Conservation (phyloP, 352 stramenopile species). For the Globisporangium megalacanthum region DNA sequence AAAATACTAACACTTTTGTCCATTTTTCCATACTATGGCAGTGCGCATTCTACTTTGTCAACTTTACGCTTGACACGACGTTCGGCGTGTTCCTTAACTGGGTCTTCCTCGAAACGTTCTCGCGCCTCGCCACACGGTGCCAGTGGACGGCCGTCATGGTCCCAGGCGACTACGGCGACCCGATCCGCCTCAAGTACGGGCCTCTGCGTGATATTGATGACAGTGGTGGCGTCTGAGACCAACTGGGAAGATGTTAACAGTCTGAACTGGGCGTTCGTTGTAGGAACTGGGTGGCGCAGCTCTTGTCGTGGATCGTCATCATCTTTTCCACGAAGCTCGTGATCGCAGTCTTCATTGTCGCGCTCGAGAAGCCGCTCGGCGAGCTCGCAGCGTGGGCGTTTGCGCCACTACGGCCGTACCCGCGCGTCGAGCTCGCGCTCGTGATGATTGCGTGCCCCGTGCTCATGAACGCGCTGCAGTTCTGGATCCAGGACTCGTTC, state of each 20-base stretch:
- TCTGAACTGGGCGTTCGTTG: not conserved
- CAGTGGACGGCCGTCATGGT: constrained; percentile 54
- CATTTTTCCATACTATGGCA: constrained; percentile 9
- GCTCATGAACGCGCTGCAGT: constrained; percentile 87
- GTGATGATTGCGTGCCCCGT: constrained; percentile 88
- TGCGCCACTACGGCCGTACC: constrained; percentile 53
- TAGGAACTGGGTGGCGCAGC: constrained; percentile 64
- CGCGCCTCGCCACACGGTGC: constrained; percentile 46
- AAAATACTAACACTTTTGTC: not conserved
- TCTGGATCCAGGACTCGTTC: constrained; percentile 89
- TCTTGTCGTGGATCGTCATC: constrained; percentile 75
- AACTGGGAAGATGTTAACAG: not conserved
- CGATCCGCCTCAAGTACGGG: constrained; percentile 33
- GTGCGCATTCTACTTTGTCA: constrained; percentile 88
- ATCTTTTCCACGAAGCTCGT: constrained; percentile 78
- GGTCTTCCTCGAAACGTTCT: constrained; percentile 55
- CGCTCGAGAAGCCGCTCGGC: constrained; percentile 58
- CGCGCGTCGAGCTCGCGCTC: constrained; percentile 66
- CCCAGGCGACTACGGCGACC: constrained; percentile 77
- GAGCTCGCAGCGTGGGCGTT: constrained; percentile 64
- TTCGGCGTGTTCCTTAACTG: constrained; percentile 84
- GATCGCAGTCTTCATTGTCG: constrained; percentile 70
- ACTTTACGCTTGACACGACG: constrained; percentile 85
- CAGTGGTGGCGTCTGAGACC: not conserved
- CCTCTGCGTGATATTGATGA: not conserved